Percentiles rank a stretch among this genome's conserved stretches.
phyloP scores from a whole-genome alignment of 768 basidiomycete species.

The Phallus indusiatus region DNA sequence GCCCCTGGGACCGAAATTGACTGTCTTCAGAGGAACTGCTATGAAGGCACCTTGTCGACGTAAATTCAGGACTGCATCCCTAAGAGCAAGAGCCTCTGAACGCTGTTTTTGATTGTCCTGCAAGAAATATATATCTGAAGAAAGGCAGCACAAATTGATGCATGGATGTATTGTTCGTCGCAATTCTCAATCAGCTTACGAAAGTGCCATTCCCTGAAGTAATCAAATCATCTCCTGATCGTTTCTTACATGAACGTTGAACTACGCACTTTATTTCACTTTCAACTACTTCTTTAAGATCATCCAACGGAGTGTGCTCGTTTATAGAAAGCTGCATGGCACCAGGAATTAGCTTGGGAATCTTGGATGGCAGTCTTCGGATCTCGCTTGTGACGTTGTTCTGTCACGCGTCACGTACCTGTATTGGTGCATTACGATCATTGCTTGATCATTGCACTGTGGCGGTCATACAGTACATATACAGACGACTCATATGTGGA shows the following conservation, averaged over 20 bases:
- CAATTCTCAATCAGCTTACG: conserved; percentile 32
- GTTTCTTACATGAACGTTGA: not conserved
- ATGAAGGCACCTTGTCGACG: conserved; percentile 71
- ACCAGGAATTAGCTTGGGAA: too few relatives aligned
- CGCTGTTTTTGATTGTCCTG: conserved; percentile 56
- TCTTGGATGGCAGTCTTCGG: too few relatives aligned
- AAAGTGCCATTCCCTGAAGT: conserved; percentile 66
- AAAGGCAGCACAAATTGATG: conserved; percentile 5
- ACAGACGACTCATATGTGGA: too few relatives aligned
- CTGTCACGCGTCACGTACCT: too few relatives aligned
- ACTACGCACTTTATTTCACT: conserved; percentile 51
- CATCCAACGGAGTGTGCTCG: conserved; percentile 27
- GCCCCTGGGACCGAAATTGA: conserved; percentile 59
- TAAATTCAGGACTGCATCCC: conserved; percentile 62
- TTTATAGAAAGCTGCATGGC: too few relatives aligned
- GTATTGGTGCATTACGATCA: too few relatives aligned
- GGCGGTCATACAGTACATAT: too few relatives aligned
- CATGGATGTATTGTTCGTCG: not conserved
- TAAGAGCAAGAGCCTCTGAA: conserved; percentile 53
- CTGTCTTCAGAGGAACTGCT: conserved; percentile 65
- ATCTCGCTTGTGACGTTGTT: too few relatives aligned
- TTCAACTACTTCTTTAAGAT: conserved; percentile 48
- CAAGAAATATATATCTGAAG: conserved; percentile 68
- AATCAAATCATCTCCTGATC: not conserved
- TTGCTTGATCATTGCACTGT: too few relatives aligned